Evolutionary conservation across 148 eudicot genomes (phyloP), one percentile per base, ranked within the genome.

Genomic region (Diospyros lotus): DNA sequence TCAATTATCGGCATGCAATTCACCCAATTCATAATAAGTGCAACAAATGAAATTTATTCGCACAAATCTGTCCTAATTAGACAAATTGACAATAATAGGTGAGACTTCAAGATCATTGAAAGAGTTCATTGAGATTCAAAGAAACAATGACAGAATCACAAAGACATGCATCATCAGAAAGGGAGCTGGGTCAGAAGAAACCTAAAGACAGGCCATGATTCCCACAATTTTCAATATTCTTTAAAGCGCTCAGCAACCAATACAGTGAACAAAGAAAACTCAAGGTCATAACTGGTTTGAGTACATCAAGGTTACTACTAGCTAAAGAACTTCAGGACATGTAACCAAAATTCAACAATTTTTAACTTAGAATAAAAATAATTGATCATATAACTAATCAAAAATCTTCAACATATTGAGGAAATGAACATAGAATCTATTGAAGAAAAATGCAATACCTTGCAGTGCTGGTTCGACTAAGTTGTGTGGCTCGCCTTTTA

Each of bases 401-500:
- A 13, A 40, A 48, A 55, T 2, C 58, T 64, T 50, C 39, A 78
- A 54, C 60, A 51, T 65, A n/a, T 39, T 14, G 40, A 4, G 1
- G 46, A 53, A 41, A 44, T 53, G 50, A 12, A n/a, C 46, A 14
- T 28, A 55, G 45, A 44, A 66, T 69, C 9, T 58, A 64, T 73
- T 7, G 38, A 65, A 9, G 13, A 64, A 38, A 55, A 14, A 67
- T 52, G 68, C 9, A 51, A 66, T 87, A 94, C 98, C 98, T 95
- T 50, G 76, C 82, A 48, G 91, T 84, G 81, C 79, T 81, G 9
- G 90, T 84, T 78, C 91, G 90, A 83, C 80, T 82, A 42, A 87
- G 83, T 82, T 82, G 97, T 64, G 56, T 80, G 73, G 87, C 72
- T 81, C 81, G 86, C 79, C 69, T 92, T 77, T 90, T 92, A 38